Conservation (phyloP, 495 filamentous ascomycete genomes). For the Podospora pseudocomata region DNA sequence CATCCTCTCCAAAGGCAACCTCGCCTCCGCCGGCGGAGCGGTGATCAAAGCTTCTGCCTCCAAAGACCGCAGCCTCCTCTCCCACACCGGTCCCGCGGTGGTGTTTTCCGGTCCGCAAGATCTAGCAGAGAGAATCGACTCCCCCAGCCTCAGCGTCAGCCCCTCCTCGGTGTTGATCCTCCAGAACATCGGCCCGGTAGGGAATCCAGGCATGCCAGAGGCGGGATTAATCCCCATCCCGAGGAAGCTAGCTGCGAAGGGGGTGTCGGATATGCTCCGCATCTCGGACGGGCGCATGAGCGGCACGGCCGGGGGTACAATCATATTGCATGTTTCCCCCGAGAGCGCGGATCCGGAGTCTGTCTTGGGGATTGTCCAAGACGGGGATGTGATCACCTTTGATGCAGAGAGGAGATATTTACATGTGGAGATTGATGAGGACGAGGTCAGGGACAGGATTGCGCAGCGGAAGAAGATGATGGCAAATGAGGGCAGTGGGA, state of each 20-base stretch:
- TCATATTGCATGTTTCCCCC: conserved; percentile 63
- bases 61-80: conserved; percentile 48
- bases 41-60: conserved; percentile 63
- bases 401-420: conserved; percentile 48
- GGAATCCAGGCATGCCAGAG: conserved; percentile 68
- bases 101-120: conserved; percentile 58
- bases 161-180: conserved; percentile 56
- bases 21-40: conserved; percentile 48
- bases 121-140: conserved; percentile 56
- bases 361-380: conserved; percentile 57
- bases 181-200: conserved; percentile 59
- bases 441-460: conserved; percentile 44
- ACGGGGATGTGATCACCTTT: conserved; percentile 55
- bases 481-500: conserved; percentile 10
- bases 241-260: conserved; percentile 54
- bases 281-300: conserved; percentile 66
- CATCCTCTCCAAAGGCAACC: conserved; percentile 51
- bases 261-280: conserved; percentile 62
- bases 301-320: conserved; percentile 64
- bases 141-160: conserved; percentile 49
- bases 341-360: conserved; percentile 55
- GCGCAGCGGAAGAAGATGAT: conserved; percentile 29
- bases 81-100: conserved; percentile 53
- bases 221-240: conserved; percentile 64
- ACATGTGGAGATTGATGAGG: conserved; percentile 47